phyloP scores from a whole-genome alignment of 176 grass and related monocot species.

The Avena sativa region DNA sequence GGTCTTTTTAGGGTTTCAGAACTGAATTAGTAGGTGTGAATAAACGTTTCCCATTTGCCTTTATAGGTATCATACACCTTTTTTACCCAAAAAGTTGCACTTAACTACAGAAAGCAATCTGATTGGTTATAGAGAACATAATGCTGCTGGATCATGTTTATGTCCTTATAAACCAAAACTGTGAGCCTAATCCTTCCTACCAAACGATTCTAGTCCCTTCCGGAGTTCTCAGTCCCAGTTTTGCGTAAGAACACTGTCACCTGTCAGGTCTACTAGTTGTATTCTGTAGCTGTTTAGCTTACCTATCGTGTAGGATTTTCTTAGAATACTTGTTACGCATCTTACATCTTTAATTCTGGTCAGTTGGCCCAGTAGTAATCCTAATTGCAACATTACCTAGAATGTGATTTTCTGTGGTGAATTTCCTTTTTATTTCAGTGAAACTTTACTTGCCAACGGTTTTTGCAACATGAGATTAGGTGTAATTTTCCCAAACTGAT shows the following conservation, averaged over 20 bases:
- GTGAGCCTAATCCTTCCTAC: background rate
- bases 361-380: background rate
- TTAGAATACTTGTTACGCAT: background rate
- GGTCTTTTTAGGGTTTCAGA: background rate
- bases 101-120: background rate
- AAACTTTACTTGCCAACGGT: background rate
- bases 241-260: background rate
- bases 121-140: background rate
- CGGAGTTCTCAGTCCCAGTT: background rate
- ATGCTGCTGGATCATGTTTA: background rate
- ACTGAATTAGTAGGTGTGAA: background rate
- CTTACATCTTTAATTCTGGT: background rate
- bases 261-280: background rate
- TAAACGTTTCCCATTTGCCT: background rate
- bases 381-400: background rate
- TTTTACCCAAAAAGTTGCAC: background rate
- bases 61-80: background rate
- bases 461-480: background rate
- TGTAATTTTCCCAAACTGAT: background rate
- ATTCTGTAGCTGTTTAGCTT: background rate
- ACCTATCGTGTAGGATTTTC: background rate
- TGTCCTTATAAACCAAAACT: background rate
- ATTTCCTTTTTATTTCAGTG: background rate
- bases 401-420: background rate
- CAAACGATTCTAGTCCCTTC: background rate